Evolutionary conservation across 2,329 filamentous ascomycete species (phyloP).

Genomic region (Exutisphaerella laricina): DNA sequence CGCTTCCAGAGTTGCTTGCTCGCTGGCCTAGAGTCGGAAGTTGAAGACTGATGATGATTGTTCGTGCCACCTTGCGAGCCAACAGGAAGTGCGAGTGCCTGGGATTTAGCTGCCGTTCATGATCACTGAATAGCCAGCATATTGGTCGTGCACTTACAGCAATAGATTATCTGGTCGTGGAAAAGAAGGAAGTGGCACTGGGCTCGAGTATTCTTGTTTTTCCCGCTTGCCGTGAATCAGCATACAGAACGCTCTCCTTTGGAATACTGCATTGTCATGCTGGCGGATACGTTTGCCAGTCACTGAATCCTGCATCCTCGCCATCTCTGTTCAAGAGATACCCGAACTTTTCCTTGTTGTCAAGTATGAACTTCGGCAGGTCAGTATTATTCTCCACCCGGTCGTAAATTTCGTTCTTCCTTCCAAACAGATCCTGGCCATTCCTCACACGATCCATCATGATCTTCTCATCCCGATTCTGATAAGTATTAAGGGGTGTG

Average conservation of each 20-base stretch:
- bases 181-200: no score
- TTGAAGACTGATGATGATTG: background rate
- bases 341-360: slow-evolving; percentile 31
- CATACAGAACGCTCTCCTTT: no score
- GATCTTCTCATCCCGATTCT: slow-evolving; percentile 44
- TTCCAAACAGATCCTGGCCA: slow-evolving; percentile 53
- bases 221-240: no score
- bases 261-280: background rate
- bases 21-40: background rate
- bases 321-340: slow-evolving; percentile 40
- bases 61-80: background rate
- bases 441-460: slow-evolving; percentile 49
- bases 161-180: no score
- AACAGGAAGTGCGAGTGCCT: slow-evolving; percentile 6
- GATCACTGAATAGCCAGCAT: background rate
- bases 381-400: slow-evolving; percentile 49
- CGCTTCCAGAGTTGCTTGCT: no score
- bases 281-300: slow-evolving; percentile 8
- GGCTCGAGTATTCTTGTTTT: no score
- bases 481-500: slow-evolving; percentile 46
- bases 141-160: slow-evolving; percentile 9
- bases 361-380: slow-evolving; percentile 46
- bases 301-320: slow-evolving; percentile 35
- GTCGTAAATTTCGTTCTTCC: slow-evolving; percentile 45
- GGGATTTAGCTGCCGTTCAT: slow-evolving; percentile 4